Percentiles rank a stretch among this genome's conserved stretches.
Evolutionary conservation across 2,329 filamentous ascomycete species (phyloP).

Genomic region (Penicillium sp.): DNA sequence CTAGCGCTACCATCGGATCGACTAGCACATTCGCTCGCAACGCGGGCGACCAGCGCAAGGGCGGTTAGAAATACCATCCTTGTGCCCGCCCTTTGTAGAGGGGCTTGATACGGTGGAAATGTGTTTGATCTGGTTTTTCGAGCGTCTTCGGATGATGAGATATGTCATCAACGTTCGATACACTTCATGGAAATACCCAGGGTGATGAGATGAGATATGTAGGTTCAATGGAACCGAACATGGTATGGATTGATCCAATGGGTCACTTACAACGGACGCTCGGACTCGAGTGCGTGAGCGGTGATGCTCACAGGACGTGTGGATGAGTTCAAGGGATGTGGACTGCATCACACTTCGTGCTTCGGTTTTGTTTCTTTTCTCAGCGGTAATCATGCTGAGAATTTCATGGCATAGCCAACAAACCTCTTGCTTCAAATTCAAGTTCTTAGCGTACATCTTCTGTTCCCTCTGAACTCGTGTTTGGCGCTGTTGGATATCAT

Average conservation of each 20-base stretch:
- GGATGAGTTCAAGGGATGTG: neutral
- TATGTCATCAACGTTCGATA: slow-evolving; percentile 5
- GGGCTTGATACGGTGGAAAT: slow-evolving; percentile 3
- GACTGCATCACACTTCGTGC: neutral
- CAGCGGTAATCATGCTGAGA: neutral
- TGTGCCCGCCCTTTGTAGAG: neutral
- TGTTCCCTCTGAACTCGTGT: neutral
- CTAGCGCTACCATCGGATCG: slow-evolving; percentile 39
- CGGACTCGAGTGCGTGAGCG: neutral
- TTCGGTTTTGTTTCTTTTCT: slow-evolving; percentile 3
- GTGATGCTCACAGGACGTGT: neutral
- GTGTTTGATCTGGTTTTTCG: slow-evolving; percentile 7
- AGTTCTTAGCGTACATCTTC: neutral
- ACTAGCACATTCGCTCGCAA: slow-evolving; percentile 29
- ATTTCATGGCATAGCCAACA: neutral
- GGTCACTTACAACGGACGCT: neutral
- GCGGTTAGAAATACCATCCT: slow-evolving; percentile 15
- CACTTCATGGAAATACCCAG: slow-evolving; percentile 18
- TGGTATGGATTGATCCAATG: neutral
- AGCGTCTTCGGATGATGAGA: slow-evolving; percentile 56
- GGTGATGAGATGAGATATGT: slow-evolving; percentile 10
- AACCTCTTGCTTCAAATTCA: neutral
- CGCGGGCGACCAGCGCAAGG: slow-evolving; percentile 24
- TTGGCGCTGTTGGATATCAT: neutral
- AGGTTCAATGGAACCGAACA: slow-evolving; percentile 5